These are phyloP conservation scores for Piloderma croceum DNA, from an alignment of 768 basidiomycete species.

Conservation along the genomic window DNA sequence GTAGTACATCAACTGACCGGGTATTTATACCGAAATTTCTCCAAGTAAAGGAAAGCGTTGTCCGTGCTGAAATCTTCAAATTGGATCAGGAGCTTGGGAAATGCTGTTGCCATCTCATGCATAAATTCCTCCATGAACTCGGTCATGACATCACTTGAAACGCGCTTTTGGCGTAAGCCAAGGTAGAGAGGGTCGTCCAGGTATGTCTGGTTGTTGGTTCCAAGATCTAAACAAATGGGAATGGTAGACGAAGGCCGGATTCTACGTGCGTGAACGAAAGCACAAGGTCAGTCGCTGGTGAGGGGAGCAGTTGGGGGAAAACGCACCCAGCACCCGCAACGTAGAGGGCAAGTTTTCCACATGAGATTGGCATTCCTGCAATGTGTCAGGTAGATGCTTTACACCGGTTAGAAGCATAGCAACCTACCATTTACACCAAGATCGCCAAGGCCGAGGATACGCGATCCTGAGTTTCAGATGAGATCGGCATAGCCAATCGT, in stretches of 20 bases:
- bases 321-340: conserved; percentile 82
- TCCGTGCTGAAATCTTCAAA: conserved; percentile 94
- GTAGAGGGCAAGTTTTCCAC: conserved; percentile 91
- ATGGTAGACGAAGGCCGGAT: conserved; percentile 74
- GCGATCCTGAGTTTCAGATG: conserved; percentile 64
- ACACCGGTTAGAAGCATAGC: too few relatives aligned
- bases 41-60: conserved; percentile 83
- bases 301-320: conserved; percentile 5
- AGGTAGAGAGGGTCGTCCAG: conserved; percentile 88
- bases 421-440: conserved; percentile 76
- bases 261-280: conserved; percentile 28
- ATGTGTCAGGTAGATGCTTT: too few relatives aligned
- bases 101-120: conserved; percentile 65
- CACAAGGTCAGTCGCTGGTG: conserved; percentile 1
- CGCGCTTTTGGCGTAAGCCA: conserved; percentile 69
- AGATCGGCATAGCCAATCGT: background rate
- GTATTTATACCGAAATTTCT: conserved; percentile 68
- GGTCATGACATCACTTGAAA: conserved; percentile 57
- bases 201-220: conserved; percentile 77
- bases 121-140: conserved; percentile 95
- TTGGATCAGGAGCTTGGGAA: conserved; percentile 81
- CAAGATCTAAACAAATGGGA: conserved; percentile 83
- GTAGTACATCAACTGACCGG: too few relatives aligned
- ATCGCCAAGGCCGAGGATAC: conserved; percentile 86
- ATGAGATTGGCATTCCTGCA: conserved; percentile 87